Percentiles rank a stretch among this genome's conserved stretches.
Evolutionary conservation across 257 asterid genomes (phyloP).

Genomic region (Scutellaria barbata): DNA sequence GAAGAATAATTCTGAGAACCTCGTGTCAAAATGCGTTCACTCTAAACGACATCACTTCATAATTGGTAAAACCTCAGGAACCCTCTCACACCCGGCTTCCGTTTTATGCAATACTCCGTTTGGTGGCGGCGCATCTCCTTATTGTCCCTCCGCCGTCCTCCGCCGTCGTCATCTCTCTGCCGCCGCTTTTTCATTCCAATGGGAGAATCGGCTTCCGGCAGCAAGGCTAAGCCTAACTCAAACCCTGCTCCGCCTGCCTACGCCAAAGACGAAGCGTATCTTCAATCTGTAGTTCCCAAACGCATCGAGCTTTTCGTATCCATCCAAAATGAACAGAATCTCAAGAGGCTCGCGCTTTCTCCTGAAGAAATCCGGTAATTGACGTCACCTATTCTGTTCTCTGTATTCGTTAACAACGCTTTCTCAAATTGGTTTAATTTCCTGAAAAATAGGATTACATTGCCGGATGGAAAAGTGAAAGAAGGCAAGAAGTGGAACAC

Average conservation of each 20-base stretch:
- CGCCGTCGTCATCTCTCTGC: conserved; percentile 27
- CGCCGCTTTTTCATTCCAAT: conserved; percentile 42
- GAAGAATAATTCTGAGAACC: no score
- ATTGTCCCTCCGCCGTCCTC: conserved; percentile 40
- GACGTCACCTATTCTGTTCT: not conserved
- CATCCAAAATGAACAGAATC: conserved; percentile 52
- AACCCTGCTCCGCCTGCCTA: conserved; percentile 38
- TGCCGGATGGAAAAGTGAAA: conserved; percentile 79
- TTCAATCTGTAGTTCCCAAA: conserved; percentile 61
- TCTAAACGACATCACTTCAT: no score
- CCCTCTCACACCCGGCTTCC: conserved; percentile 17
- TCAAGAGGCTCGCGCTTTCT: conserved; percentile 62
- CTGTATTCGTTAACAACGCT: not conserved
- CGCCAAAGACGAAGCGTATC: conserved; percentile 69
- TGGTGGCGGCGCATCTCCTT: conserved; percentile 38
- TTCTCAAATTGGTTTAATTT: conserved; percentile 19
- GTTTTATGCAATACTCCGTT: conserved; percentile 38
- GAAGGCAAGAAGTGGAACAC: conserved; percentile 93
- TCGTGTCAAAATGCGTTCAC: no score
- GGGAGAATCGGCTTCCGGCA: conserved; percentile 56
- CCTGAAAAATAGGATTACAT: conserved; percentile 53
- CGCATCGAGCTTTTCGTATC: conserved; percentile 68
- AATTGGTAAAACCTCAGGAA: conserved; percentile 30
- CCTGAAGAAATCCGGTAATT: conserved; percentile 66
- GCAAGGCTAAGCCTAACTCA: conserved; percentile 41